Conservation (phyloP, 2,329 filamentous ascomycete species). For the Phaeosphaeriaceae sp. region DNA sequence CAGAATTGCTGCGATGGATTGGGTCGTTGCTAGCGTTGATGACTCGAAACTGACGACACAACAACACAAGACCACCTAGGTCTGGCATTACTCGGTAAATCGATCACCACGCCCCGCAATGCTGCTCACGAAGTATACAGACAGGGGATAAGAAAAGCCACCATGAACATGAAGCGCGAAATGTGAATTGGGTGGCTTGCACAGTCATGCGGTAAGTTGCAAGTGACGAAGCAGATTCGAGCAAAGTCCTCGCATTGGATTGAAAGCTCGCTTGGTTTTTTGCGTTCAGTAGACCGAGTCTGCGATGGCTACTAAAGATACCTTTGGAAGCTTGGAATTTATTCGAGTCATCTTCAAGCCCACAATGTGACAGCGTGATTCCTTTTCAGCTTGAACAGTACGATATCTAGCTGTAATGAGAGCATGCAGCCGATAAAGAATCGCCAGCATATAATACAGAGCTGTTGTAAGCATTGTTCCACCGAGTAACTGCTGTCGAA, state of each 20-base stretch:
- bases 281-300: too few relatives aligned
- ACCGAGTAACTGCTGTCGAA: neutral
- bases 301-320: too few relatives aligned
- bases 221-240: neutral
- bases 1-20: constrained; percentile 5
- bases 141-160: constrained; percentile 11
- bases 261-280: neutral
- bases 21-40: constrained; percentile 12
- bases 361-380: too few relatives aligned
- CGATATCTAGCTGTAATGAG: too few relatives aligned
- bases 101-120: constrained; percentile 18
- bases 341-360: too few relatives aligned
- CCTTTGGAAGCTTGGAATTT: too few relatives aligned
- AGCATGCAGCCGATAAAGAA: too few relatives aligned
- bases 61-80: neutral
- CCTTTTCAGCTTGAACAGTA: too few relatives aligned
- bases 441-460: too few relatives aligned
- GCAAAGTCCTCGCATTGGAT: neutral
- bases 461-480: too few relatives aligned
- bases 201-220: neutral
- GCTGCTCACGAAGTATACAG: neutral
- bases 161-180: constrained; percentile 6
- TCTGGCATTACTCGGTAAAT: constrained; percentile 22
- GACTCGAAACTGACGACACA: constrained; percentile 25
- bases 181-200: neutral